Evolutionary conservation across 169 alveolate genomes (phyloP), one percentile per base, ranked within the genome.

Genomic region (Theileria annulata): DNA sequence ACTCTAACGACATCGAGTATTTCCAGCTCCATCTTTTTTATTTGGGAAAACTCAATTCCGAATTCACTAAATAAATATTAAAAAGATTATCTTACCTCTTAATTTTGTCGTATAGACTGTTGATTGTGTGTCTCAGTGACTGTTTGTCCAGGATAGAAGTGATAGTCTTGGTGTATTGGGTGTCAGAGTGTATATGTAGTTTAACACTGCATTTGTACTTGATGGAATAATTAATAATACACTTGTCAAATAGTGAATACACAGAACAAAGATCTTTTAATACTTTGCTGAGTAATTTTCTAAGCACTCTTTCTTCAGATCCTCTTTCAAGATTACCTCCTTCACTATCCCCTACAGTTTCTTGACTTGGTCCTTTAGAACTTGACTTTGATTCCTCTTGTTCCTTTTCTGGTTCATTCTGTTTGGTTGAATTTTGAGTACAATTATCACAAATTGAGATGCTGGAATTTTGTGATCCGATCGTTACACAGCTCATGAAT

Each of bases 1-100:
- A 54, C 63, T 54, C 63, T 54, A 17, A 54, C 63, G 4, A 54
- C 27, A 21, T 54, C 63, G 21, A n/a, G 21, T 21, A 54, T 12
- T 12, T 54, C 63, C 21, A 54, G 21, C 63, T 54, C 21, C 10
- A 54, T 54, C 27, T 17, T 54, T 54, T n/a, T 17, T 21, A 54
- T 54, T 4, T 54, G 3, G 21, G 63, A 12, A n/a, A 54, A 54
- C 63, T 54, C 63, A 54, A 21, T 17, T 12, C 63, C 63, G 8
- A 54, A 54, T 12, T 54, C 63, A 17, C 63, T 54, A 54, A 54
- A n/a, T n/a, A n/a, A n/a, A n/a, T n/a, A 54, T 54, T 54, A 54
- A 54, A n/a, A n/a, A 35, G 3, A 35, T n/a, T 54, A 54, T 5
- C 63, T 21, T 54, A 54, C 63, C 27, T 21, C 63, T 54, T 54